Base-by-base conservation (phyloP, 2,329 filamentous ascomycete genomes). In the Trichoderma sp. region DNA sequence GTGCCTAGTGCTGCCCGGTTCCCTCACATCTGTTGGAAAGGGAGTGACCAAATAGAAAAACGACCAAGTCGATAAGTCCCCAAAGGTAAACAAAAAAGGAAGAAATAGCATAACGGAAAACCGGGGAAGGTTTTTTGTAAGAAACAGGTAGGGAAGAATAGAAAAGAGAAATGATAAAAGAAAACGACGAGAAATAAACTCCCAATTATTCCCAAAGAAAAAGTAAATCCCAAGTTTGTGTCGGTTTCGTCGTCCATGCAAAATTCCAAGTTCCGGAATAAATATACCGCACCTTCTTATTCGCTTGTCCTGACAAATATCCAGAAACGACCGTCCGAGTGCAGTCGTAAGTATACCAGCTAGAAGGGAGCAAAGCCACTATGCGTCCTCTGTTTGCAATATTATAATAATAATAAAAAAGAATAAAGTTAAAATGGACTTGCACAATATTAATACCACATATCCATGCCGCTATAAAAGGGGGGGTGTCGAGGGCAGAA, bases 1-100 rank as follows among this genome's bases (percentile, higher is more conserved):
- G 63, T 69, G 52, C 70, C 69, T 43, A 59, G 64, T 61, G 60
- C 59, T 56, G 13, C 28, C 52, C 56, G 54, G 51, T 59, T 68
- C 51, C 61, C 3, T 54, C 52, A 58, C 37, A 68, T 32, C n/a
- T 46, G 60, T 49, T 39, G 51, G 51, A 64, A 71, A 43, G 61
- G 52, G 70, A 71, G 66, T 49, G 71, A 59, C 69, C 56, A 60
- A 66, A 37, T 65, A 55, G 37, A 67, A 49, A 68, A 68, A 59
- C 37, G 59, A 49, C 34, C 54, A 68, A 60, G 6, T 59, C 54
- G 63, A 39, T 56, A 49, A 54, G 49, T 34, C 32, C 32, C 24
- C 39, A 49, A 56, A 56, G 28, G 24, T 24, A 56, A 34, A 24
- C n/a, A 26, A 16, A 37, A 26, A 16, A 37, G n/a, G n/a, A 26